Base-by-base conservation (phyloP, 2,329 filamentous ascomycete genomes). In the Stachybotrys chartarum region DNA sequence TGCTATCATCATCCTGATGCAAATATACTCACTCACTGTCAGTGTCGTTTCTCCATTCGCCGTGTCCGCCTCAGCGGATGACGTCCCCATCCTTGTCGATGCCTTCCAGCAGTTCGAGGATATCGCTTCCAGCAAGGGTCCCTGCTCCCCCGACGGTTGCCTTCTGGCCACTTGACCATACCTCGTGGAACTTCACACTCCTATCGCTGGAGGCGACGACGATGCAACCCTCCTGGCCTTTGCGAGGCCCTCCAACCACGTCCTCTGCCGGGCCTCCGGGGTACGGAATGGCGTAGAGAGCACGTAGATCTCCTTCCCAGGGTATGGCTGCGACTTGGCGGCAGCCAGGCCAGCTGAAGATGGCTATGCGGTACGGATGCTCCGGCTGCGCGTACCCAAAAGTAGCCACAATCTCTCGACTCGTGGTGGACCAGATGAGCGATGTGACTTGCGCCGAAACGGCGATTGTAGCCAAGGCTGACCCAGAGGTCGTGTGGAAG, bases 291-390 rank as follows among this genome's bases (percentile, higher is more conserved):
- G 91, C 93, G 71, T 87, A 96, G 32, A 99, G 73, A 10, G 92
- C 93, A 44, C 91, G 81, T 68, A 89, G 83, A 57, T 90, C 85
- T 39, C 86, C 83, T 52, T 84, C 85, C 93, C 85, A 97, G 0
- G 91, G 89, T 55, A 97, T 88, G 16, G 88, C 86, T 11, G 90
- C 88, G 1, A 97, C 82, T 67, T 94, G 90, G 60, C 84, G 83
- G 71, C 94, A 97, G 55, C 89, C 87, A 0, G 94, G 94, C 94
- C 94, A 97, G 50, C 88, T 87, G 71, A 97, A 99, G 8, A 97
- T 87, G 1, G 91, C 94, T 60, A 99, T 90, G 18, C 94, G 86
- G 63, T 88, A 90, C 0, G 88, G 84, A 66, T 99, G 94, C 47
- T 96, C 90, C 1, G 93, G 91, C 62, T 96, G 87, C 4, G 92